Conservation (phyloP, 371 early-diverging fungal genomes). For the Rhizopus sp. region DNA sequence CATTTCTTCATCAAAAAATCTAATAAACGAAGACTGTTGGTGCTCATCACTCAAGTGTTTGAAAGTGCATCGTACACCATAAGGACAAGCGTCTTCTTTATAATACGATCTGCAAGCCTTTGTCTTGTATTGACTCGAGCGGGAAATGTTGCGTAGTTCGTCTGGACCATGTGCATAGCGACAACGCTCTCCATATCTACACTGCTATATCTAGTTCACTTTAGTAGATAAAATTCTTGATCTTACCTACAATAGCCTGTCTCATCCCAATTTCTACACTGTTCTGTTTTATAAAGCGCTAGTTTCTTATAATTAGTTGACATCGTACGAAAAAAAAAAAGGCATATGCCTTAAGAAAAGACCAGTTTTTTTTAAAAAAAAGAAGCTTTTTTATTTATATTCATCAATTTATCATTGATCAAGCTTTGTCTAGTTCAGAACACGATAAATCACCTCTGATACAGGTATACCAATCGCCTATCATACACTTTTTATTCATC, state of each 20-base stretch:
- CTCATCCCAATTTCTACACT: constrained; percentile 84
- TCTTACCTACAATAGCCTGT: constrained; percentile 75
- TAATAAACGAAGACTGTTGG: not conserved
- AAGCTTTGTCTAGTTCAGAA: no score
- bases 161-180: constrained; percentile 87
- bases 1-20: no score
- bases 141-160: constrained; percentile 77
- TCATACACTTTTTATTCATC: constrained; percentile 19
- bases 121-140: constrained; percentile 93
- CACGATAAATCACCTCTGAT: constrained; percentile 23
- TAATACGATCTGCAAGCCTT: constrained; percentile 83
- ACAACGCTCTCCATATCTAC: constrained; percentile 85
- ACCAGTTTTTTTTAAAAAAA: not conserved
- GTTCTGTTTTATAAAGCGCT: constrained; percentile 90
- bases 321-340: not conserved
- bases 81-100: constrained; percentile 86
- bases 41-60: constrained; percentile 59
- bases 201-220: not conserved
- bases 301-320: constrained; percentile 52
- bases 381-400: not conserved
- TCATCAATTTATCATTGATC: not conserved
- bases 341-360: not conserved
- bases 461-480: constrained; percentile 30
- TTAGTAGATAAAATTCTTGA: not conserved
- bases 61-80: constrained; percentile 92